Evolutionary conservation across 2,329 filamentous ascomycete genomes (phyloP).

Genomic region (Pezicula carpinea): DNA sequence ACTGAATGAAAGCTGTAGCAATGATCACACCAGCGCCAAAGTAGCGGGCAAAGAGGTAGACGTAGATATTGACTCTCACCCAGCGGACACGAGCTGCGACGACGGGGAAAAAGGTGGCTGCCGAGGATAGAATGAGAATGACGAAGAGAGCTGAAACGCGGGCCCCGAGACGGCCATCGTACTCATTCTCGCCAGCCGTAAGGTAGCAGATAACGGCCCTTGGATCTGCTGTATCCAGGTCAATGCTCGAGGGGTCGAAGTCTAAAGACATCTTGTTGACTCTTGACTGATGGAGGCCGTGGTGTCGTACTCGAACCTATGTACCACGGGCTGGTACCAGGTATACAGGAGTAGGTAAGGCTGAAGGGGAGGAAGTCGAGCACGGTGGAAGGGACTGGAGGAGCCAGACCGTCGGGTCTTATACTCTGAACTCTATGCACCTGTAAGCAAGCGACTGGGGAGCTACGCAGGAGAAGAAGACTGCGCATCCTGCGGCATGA

Average conservation of each 20-base stretch:
- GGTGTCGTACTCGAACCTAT: too few species aligned
- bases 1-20: slow-evolving; percentile 72
- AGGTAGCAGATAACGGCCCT: slow-evolving; percentile 47
- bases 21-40: slow-evolving; percentile 76
- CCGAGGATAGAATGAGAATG: slow-evolving; percentile 58
- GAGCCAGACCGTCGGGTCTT: too few species aligned
- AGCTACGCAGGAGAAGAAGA: too few species aligned
- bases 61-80: slow-evolving; percentile 55
- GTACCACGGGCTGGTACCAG: too few species aligned
- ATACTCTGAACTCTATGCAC: too few species aligned
- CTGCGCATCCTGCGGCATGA: too few species aligned
- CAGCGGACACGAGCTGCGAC: slow-evolving; percentile 54
- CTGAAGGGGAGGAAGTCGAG: too few species aligned
- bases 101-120: slow-evolving; percentile 63
- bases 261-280: slow-evolving; percentile 8
- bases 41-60: slow-evolving; percentile 61
- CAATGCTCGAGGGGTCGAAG: slow-evolving; percentile 38
- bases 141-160: slow-evolving; percentile 73
- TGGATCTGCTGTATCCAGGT: slow-evolving; percentile 38
- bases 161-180: slow-evolving; percentile 54
- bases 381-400: too few species aligned
- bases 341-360: too few species aligned
- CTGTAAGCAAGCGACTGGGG: too few species aligned
- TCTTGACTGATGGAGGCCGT: background rate
- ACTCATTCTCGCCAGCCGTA: slow-evolving; percentile 41